Evolutionary conservation across 2,329 filamentous ascomycete species (phyloP), one percentile per base, ranked within the genome.

Genomic region (Xylaria hypoxylon): DNA sequence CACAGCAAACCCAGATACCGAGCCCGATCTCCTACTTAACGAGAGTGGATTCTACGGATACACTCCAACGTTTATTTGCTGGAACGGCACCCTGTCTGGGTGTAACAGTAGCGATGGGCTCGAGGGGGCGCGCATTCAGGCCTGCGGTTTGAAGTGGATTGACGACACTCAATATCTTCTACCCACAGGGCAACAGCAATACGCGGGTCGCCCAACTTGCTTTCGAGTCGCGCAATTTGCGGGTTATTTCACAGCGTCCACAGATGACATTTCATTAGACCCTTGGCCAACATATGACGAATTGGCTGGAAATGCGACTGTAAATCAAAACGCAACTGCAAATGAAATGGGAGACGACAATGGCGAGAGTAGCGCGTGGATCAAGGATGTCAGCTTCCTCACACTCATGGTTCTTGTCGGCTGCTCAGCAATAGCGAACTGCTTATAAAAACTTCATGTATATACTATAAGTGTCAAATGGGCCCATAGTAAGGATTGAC

Each of bases 251-350:
- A 5, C n/a, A 13, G 15, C 22, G 6, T 48, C 10, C 42, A 48
- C 40, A 6, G n/a, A 42, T 17, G 26, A n/a, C 35, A 19, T 26
- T 28, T 33, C 22, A 57, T 19, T 24, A 35, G 60, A 63, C 28
- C 60, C 60, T 33, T 42, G 33, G 53, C 60, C 60, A 28, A 63
- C 60, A 15, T 63, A 63, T 47, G 52, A 22, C 45, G 60, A 63
- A 38, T 22, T 22, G 13, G 60, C 60, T n/a, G 60, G 60, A 13
- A 63, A 63, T 45, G 60, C 52, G 52, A 63, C 60, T 44, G 60
- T 58, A 15, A 58, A 51, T 45, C 22, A 58, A 33, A 50, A 44
- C 10, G 28, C 11, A n/a, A 50, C 47, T 2, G 17, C 22, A 44
- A 35, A 5, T 51, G 35, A 4, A 51, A 38, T 5, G 50, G 35